These are phyloP conservation scores for Cercospora janseana DNA, from an alignment of 2,329 filamentous ascomycete species.

Conservation along the genomic window DNA sequence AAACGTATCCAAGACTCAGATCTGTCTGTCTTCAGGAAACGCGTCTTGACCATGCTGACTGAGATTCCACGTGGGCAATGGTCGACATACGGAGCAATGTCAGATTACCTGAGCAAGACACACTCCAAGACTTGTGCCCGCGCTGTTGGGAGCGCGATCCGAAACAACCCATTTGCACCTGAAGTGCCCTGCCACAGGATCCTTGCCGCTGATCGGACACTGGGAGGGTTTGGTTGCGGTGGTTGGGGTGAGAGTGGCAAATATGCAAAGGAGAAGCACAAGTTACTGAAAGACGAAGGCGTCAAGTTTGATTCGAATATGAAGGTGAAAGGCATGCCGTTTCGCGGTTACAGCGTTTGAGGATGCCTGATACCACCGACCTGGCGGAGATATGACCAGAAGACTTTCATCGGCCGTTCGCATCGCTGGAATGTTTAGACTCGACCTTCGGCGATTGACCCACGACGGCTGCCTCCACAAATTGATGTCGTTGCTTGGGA, in stretches of 20 bases:
- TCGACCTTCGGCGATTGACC: no score
- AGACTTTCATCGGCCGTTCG: no score
- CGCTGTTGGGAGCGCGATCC: slow-evolving; percentile 44
- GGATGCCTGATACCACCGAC: no score
- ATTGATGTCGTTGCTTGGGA: no score
- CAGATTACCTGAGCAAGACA: slow-evolving; percentile 34
- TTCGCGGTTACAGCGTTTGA: slow-evolving; percentile 32
- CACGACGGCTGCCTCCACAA: no score
- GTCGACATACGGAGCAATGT: slow-evolving; percentile 40
- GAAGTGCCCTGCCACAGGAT: slow-evolving; percentile 46
- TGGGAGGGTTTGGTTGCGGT: slow-evolving; percentile 53
- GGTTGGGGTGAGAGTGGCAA: slow-evolving; percentile 49
- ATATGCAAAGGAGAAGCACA: slow-evolving; percentile 44
- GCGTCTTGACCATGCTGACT: slow-evolving; percentile 37
- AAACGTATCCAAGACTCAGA: slow-evolving; percentile 45
- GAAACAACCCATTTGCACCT: slow-evolving; percentile 45
- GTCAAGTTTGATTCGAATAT: slow-evolving; percentile 46
- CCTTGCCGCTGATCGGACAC: slow-evolving; percentile 37
- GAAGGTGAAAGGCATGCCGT: slow-evolving; percentile 44
- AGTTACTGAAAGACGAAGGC: slow-evolving; percentile 45
- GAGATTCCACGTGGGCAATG: slow-evolving; percentile 39
- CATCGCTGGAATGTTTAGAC: no score
- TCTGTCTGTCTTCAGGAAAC: slow-evolving; percentile 51
- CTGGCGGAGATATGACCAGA: no score
- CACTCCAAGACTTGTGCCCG: slow-evolving; percentile 40